Percentiles rank a stretch among this genome's conserved stretches.
Conservation (phyloP, 805 yeast species). For the Wickerhamiella slavikovae region DNA sequence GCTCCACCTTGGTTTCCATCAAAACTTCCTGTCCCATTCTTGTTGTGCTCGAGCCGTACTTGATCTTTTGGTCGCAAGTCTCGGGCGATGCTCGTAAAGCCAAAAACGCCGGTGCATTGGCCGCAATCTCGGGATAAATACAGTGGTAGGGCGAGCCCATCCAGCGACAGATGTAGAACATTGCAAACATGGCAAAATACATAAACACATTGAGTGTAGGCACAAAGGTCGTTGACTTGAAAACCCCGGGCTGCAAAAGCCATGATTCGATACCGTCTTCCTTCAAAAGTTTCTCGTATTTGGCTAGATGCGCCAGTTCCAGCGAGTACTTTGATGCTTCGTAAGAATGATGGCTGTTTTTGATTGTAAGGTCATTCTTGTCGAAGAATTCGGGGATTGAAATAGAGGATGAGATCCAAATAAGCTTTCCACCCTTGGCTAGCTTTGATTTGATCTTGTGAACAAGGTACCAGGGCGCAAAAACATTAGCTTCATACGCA, state of each 20-base stretch:
- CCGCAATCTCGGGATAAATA: conserved; percentile 73
- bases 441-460: conserved; percentile 41
- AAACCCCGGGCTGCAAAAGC: conserved; percentile 85
- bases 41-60: conserved; percentile 55
- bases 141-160: conserved; percentile 80
- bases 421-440: conserved; percentile 34
- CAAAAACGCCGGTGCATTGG: conserved; percentile 65
- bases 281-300: conserved; percentile 29
- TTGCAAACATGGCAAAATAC: conserved; percentile 62
- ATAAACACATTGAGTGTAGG: conserved; percentile 63
- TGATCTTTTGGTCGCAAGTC: conserved; percentile 27
- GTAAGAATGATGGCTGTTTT: conserved; percentile 46
- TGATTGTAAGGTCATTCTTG: conserved; percentile 51
- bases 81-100: conserved; percentile 33
- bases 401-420: conserved; percentile 79
- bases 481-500: conserved; percentile 89
- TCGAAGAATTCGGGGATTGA: conserved; percentile 57
- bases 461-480: conserved; percentile 78
- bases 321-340: conserved; percentile 83
- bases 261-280: conserved; percentile 45
- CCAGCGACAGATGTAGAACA: conserved; percentile 67
- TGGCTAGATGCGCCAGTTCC: conserved; percentile 61
- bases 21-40: conserved; percentile 47
- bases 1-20: conserved; percentile 18
- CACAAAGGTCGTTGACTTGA: conserved; percentile 43